Percentiles rank a stretch among this genome's conserved stretches.
Conservation (phyloP, 805 yeast species). For the Candida saitoana region DNA sequence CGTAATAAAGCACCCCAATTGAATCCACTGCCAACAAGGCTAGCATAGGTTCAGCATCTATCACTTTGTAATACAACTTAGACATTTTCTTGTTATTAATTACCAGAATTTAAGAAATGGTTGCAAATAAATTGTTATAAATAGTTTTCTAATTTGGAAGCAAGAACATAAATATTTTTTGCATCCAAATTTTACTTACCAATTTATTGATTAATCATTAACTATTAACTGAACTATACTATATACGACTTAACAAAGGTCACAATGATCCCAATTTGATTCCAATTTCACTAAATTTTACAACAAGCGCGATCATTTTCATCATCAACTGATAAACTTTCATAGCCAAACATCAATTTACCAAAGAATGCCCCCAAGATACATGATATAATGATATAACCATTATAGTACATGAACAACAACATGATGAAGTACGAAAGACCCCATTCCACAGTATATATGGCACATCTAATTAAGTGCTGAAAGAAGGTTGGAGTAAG, state of each 20-base stretch:
- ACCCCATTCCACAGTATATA: constrained; percentile 61
- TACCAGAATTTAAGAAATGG: background rate
- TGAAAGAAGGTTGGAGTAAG: constrained; percentile 43
- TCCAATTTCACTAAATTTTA: constrained; percentile 3
- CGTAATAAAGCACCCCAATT: constrained; percentile 16
- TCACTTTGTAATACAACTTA: constrained; percentile 12
- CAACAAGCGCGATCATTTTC: constrained; percentile 4
- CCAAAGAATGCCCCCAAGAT: constrained; percentile 61
- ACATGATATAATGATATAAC: constrained; percentile 61
- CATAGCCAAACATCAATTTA: constrained; percentile 46
- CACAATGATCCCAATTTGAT: too few species aligned
- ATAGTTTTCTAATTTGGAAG: background rate
- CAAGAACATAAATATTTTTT: background rate
- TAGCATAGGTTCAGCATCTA: constrained; percentile 7
- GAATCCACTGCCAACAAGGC: constrained; percentile 15
- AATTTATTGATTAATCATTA: too few species aligned
- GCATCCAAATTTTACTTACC: background rate
- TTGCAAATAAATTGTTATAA: background rate
- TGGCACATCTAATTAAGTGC: constrained; percentile 46
- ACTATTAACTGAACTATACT: too few species aligned
- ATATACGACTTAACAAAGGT: too few species aligned
- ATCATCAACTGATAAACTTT: constrained; percentile 1
- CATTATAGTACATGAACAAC: constrained; percentile 72
- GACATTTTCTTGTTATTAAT: constrained; percentile 1
- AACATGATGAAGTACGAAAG: constrained; percentile 64